Evolutionary conservation across 176 grass and related monocot species (phyloP), one percentile per base, ranked within the genome.

Genomic region (Bolboschoenus planiculmis): DNA sequence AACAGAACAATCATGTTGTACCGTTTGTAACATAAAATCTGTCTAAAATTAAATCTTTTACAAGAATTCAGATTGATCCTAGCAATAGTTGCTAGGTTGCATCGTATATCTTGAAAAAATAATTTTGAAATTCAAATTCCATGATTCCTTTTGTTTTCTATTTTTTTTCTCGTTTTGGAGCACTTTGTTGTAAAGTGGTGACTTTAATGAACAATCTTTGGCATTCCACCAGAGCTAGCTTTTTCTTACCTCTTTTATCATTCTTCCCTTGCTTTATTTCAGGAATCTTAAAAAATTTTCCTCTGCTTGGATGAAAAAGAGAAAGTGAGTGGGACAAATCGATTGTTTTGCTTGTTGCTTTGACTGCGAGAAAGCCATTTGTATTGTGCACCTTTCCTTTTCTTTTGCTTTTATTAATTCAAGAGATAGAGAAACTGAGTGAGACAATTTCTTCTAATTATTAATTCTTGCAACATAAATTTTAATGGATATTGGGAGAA

Each of bases 241-340:
- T 81, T 81, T 62, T 42, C 55, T 62, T 62, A 2, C 57, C 78
- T 81, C 78, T 81, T 62, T 61, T 81, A 81, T 81, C 78, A 81
- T 63, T 60, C 68, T 63, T 34, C 34, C 51, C 40, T 14, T 43
- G 54, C 79, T 81, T 81, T 81, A 81, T 81, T 63, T 81, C 56
- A 64, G 79, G 79, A 81, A 81, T 81, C 79, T 81, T 42, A 42
- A 81, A 63, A 63, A 30, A 18, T 61, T 16, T 29, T 18, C 23
- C 23, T 16, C 42, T 74, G 21, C 42, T 21, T 8, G 2, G 9
- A 31, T 44, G 33, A 30, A 81, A 78, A 81, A 43, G 56, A 80
- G 35, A 81, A 30, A 60, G 79, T 61, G 36, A 64, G 56, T 43
- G 56, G 37, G 79, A 81, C 79, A 81, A 81, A 60, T 81, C 35